phyloP scores from a whole-genome alignment of 331 rosid genomes.

The Dryas integrifolia region DNA sequence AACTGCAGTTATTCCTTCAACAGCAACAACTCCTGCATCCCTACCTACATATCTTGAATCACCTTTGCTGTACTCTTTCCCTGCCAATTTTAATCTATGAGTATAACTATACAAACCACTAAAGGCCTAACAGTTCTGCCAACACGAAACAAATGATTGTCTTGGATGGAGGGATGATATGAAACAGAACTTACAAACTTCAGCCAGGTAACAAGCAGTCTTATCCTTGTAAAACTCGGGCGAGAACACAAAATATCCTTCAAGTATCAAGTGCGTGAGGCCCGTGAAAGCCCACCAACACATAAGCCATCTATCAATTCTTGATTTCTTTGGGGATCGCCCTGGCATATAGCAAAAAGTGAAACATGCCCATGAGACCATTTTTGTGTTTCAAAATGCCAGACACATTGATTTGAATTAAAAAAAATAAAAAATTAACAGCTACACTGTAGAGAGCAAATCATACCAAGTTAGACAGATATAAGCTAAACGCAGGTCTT shows the following conservation, averaged over 20 bases:
- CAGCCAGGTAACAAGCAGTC: constrained; percentile 66
- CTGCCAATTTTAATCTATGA: constrained; percentile 36
- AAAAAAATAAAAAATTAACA: background rate
- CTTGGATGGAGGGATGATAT: background rate
- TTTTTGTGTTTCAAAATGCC: constrained; percentile 7
- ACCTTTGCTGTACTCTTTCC: constrained; percentile 99
- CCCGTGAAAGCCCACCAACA: constrained; percentile 99
- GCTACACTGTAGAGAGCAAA: background rate
- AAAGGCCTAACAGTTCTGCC: background rate
- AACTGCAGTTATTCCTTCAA: constrained; percentile 73
- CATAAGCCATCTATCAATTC: constrained; percentile 71
- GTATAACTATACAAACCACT: constrained; percentile 3
- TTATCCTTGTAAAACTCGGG: constrained; percentile 80
- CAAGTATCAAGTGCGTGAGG: constrained; percentile 73
- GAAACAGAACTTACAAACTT: constrained; percentile 69
- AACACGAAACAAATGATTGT: background rate
- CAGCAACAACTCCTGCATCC: constrained; percentile 60
- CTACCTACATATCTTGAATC: constrained; percentile 90
- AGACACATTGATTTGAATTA: background rate
- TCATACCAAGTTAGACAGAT: too few relatives aligned
- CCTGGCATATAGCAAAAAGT: constrained; percentile 41
- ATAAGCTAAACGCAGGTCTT: too few relatives aligned
- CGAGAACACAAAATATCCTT: constrained; percentile 76
- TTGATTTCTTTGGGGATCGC: constrained; percentile 47
- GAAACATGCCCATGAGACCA: background rate